Percentiles rank a stretch among this genome's conserved stretches.
These are phyloP conservation scores for Penicillium griseofulvum DNA, from an alignment of 2,329 filamentous ascomycete species.

Conservation along the genomic window DNA sequence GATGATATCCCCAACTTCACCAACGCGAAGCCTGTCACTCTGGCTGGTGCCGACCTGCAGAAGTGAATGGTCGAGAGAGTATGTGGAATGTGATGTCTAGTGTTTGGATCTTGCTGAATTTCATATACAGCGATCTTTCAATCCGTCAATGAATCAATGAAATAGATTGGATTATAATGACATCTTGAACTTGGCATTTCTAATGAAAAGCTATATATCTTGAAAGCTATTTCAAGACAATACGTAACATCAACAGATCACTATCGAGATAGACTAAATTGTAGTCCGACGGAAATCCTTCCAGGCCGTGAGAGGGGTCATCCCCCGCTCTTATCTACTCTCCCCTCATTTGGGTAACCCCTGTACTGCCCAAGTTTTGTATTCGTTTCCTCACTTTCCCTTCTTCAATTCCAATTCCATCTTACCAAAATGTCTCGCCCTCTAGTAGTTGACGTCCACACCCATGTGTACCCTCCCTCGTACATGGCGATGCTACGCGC, in stretches of 20 bases:
- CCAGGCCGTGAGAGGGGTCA: background rate
- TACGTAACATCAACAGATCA: conserved; percentile 1
- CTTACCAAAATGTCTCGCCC: conserved; percentile 24
- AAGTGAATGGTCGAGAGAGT: background rate
- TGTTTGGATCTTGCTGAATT: background rate
- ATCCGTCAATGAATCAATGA: background rate
- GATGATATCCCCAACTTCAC: conserved; percentile 26
- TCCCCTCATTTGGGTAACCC: conserved; percentile 3
- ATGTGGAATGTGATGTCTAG: background rate
- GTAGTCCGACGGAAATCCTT: too few relatives aligned
- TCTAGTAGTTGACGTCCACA: conserved; percentile 59
- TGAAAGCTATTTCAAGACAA: background rate
- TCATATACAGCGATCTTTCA: background rate
- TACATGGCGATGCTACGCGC: conserved; percentile 58
- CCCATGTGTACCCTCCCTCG: conserved; percentile 61
- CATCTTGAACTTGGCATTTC: background rate
- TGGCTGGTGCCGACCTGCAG: conserved; percentile 13
- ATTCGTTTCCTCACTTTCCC: background rate
- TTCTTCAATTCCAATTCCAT: background rate
- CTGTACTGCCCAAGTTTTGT: too few relatives aligned
- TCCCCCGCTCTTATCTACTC: conserved; percentile 7
- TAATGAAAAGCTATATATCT: background rate
- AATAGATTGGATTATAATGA: background rate
- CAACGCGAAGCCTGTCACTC: conserved; percentile 20
- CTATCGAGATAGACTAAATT: background rate